Evolutionary conservation across 2,329 filamentous ascomycete species (phyloP).

Genomic region (Pseudopithomyces maydicus): DNA sequence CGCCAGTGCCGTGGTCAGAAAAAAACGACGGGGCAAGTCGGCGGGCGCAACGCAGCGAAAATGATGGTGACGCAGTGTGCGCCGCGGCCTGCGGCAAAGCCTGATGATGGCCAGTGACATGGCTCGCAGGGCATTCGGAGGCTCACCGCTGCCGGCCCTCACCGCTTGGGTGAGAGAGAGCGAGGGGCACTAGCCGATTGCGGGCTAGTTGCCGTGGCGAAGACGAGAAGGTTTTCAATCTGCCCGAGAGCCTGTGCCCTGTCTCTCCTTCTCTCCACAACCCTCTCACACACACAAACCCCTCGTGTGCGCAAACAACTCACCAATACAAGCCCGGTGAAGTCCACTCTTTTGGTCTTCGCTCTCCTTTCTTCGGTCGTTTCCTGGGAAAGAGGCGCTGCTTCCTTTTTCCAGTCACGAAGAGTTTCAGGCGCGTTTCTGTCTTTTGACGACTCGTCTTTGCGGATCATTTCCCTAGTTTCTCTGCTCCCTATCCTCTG

Average conservation of each 20-base stretch:
- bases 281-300: conserved; percentile 32
- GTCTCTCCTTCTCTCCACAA: conserved; percentile 28
- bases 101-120: conserved; percentile 17
- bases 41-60: conserved; percentile 2
- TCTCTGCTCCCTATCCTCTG: conserved; percentile 39
- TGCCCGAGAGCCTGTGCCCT: conserved; percentile 6
- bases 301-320: conserved; percentile 38
- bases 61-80: background rate
- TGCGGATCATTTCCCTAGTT: conserved; percentile 32
- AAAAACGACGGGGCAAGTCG: background rate
- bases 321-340: conserved; percentile 40
- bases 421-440: conserved; percentile 49
- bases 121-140: conserved; percentile 13
- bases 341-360: conserved; percentile 49
- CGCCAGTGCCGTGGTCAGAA: background rate
- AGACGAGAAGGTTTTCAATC: conserved; percentile 20
- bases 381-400: conserved; percentile 44
- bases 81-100: background rate
- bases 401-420: conserved; percentile 43
- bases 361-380: conserved; percentile 46
- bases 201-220: conserved; percentile 17
- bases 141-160: conserved; percentile 30
- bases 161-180: conserved; percentile 19
- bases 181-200: conserved; percentile 14
- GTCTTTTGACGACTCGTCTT: conserved; percentile 34